Base-by-base conservation (phyloP, 768 basidiomycete genomes). In the Rubroboletus pulcherrimus region DNA sequence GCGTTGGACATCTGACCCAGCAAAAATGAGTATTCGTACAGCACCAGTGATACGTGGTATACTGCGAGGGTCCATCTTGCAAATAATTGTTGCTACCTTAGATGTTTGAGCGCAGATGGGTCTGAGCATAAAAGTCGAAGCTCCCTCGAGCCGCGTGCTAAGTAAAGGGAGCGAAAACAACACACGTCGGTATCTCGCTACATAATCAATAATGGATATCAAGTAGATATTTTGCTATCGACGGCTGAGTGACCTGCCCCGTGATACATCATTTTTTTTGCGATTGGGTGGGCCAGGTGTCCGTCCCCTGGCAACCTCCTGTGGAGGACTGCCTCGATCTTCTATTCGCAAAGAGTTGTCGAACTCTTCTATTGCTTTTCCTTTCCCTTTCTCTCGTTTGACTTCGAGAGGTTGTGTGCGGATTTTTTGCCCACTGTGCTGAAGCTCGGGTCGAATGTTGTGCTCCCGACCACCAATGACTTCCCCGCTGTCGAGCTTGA, bases 401-500 rank as follows among this genome's bases (percentile, higher is more conserved):
- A 45, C 42, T 47, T 60, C 65, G 17, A 40, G 37, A 5, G 31
- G 15, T 21, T 46, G 48, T 31, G 49, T 61, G 34, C 49, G 55
- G 31, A 12, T 46, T 44, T 54, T 59, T 37, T 54, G 57, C 15
- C 31, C 48, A 7, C 43, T 38, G 7, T 47, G 56, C 15, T 51
- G 47, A 26, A 26, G 45, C 21, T 61, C 58, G 15, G 58, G 37
- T 26, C 50, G 57, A 5, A 33, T 10, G 26, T 33, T 35, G n/a
- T 59, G 49, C 6, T 66, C 63, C 39, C 38, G 49, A n/a, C 7
- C 12, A 11, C 12, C 17, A 21, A 29, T 3, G 10, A 42, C 43
- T 38, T 64, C 64, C 41, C 70, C 70, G 24, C 63, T 68, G 31
- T 70, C 69, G n/a, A 82, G 60, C 55, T 68, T 73, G 64, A 87